Base-by-base conservation (phyloP, 306 rosid species). In the Begonia fuchsioides region DNA sequence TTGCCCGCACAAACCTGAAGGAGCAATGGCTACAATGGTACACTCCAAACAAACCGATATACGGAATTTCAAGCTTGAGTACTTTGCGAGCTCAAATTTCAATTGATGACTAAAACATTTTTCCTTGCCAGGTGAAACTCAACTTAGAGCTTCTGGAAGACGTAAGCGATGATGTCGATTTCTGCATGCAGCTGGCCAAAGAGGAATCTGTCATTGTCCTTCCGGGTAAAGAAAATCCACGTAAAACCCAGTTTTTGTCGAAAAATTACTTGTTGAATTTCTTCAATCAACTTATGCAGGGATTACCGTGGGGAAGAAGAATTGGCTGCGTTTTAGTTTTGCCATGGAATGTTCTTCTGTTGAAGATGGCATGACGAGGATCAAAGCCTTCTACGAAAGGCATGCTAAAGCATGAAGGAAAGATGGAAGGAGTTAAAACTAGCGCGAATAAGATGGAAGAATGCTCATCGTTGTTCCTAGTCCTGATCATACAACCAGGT, bases 1-100 rank as follows among this genome's bases (percentile, higher is more conserved):
- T 47, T 73, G 78, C 61, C 77, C 75, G 43, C 38, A 51, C 66
- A 77, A 73, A 66, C 73, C 73, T 17, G 72, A 70, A 51, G 85
- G 85, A 44, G 15, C 85, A 43, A 70, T 77, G 73, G 63, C 56
- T 61, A 32, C 68, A 38, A 52, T 70, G 77, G 85, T 78, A 58
- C 16, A 10, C n/a, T 12, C 32, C n/a, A 39, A 9, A 26, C 39
- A 13, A 50, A 39, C 4, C 20, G 45, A 41, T 5, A 11, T 13
- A 10, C 14, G 1, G n/a, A 41, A 41, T 41, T 41, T 41, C 6
- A 11, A n/a, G 45, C 45, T 41, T n/a, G 12, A 41, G 45, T 41
- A 41, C 12, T 7, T 41, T 4, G 2, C 15, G 11, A 9, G 10
- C 16, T 38, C 17, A 16, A 45, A 26, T 26, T 26, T 26, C 35